Conservation (phyloP, 2,329 filamentous ascomycete genomes). For the Cercospora canescens region DNA sequence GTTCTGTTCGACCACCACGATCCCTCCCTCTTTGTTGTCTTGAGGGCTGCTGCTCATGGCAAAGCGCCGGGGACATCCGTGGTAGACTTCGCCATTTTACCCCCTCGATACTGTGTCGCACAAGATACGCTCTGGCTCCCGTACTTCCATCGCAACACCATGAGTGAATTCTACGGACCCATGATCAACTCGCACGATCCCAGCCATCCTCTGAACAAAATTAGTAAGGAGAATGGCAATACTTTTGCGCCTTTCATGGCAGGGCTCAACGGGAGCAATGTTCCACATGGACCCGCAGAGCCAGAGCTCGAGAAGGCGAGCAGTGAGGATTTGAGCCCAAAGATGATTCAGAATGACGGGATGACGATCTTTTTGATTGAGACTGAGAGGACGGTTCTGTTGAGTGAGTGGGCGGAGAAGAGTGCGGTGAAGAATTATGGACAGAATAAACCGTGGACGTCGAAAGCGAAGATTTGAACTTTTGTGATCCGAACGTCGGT, state of each 20-base stretch:
- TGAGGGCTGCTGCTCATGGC: conserved; percentile 57
- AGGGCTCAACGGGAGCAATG: conserved; percentile 17
- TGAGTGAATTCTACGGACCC: conserved; percentile 63
- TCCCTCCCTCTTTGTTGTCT: conserved; percentile 64
- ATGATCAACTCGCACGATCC: conserved; percentile 58
- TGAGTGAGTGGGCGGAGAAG: conserved; percentile 20
- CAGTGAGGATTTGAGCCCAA: conserved; percentile 15
- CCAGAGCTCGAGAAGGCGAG: conserved; percentile 15
- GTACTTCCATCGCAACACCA: conserved; percentile 69
- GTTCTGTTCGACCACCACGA: conserved; percentile 64
- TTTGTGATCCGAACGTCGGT: too few species aligned
- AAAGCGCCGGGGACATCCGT: conserved; percentile 53
- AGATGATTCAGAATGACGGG: conserved; percentile 15
- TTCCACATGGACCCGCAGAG: conserved; percentile 18
- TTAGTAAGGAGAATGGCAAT: not conserved
- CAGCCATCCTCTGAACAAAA: conserved; percentile 35
- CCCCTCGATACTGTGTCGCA: conserved; percentile 66
- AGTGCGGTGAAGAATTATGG: conserved; percentile 9
- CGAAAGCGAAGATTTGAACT: not conserved
- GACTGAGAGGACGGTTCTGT: conserved; percentile 16
- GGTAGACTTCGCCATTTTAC: conserved; percentile 70
- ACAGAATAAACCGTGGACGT: not conserved
- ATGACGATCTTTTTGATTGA: conserved; percentile 18
- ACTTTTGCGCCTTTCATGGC: conserved; percentile 16
- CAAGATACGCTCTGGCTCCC: conserved; percentile 71